Percentiles rank a stretch among this genome's conserved stretches.
Evolutionary conservation across 176 grass and related monocot species (phyloP).

Genomic region (Urochloa ruziziensis): DNA sequence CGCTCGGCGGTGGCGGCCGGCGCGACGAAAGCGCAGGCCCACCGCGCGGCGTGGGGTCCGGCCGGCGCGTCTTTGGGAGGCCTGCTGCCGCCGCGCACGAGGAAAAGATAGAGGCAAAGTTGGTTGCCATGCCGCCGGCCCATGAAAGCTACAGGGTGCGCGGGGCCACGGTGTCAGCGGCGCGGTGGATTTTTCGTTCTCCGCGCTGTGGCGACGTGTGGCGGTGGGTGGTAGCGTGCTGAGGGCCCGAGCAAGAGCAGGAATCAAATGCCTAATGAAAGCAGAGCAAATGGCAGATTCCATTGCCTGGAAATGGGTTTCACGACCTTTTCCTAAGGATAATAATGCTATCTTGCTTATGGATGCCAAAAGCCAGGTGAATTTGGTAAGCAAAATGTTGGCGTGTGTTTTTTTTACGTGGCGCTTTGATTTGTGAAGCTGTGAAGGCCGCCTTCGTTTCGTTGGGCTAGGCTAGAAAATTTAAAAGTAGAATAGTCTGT

Average conservation of each 20-base stretch:
- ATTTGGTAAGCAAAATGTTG: not conserved
- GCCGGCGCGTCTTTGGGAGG: slow-evolving; percentile 22
- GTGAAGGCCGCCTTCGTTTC: no score
- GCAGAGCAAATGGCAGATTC: not conserved
- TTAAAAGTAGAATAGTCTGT: no score
- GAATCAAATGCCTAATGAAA: not conserved
- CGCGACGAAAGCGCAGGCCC: slow-evolving; percentile 7
- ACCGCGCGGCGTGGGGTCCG: not conserved
- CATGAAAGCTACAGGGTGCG: slow-evolving; percentile 20
- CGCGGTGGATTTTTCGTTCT: not conserved
- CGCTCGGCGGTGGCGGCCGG: not conserved
- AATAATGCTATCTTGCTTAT: not conserved
- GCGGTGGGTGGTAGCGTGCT: not conserved
- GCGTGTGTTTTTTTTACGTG: not conserved
- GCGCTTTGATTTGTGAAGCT: no score
- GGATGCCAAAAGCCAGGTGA: not conserved
- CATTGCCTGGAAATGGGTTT: not conserved
- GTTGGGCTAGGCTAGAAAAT: no score
- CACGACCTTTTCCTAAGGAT: not conserved
- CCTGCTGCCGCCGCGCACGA: slow-evolving; percentile 26
- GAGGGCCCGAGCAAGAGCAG: not conserved
- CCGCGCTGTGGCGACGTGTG: slow-evolving; percentile 25
- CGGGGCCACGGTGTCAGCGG: slow-evolving; percentile 8
- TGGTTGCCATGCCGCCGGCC: slow-evolving; percentile 26
- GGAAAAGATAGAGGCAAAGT: slow-evolving; percentile 15